Conservation (phyloP, 352 stramenopile species). For the Pythium pyrilobum region DNA sequence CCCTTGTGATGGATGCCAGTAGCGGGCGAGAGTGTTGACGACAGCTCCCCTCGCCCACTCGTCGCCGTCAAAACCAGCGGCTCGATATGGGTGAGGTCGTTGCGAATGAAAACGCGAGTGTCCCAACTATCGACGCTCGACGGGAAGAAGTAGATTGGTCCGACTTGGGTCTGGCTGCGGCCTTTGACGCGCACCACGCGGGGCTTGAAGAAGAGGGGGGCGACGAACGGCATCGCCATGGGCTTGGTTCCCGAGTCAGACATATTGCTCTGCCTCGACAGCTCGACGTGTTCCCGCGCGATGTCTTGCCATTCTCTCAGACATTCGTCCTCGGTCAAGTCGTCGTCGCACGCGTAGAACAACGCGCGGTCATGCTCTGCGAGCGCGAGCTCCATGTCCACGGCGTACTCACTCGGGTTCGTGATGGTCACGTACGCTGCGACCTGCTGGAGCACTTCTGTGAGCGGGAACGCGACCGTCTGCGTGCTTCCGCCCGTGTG, state of each 20-base stretch:
- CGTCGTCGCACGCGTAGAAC: constrained; percentile 41
- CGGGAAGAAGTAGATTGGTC: constrained; percentile 63
- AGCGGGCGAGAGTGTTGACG: constrained; percentile 2
- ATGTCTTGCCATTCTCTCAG: constrained; percentile 31
- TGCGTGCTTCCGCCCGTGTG: not conserved
- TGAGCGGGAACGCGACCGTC: constrained; percentile 26
- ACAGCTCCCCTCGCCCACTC: constrained; percentile 37
- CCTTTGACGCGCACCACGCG: constrained; percentile 10
- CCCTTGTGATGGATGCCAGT: not conserved
- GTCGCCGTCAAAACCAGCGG: constrained; percentile 27
- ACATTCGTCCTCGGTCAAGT: constrained; percentile 25
- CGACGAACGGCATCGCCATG: no score
- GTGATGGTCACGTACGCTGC: constrained; percentile 26
- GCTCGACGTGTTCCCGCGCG: constrained; percentile 25
- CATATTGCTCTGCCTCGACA: not conserved
- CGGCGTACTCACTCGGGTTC: constrained; percentile 44
- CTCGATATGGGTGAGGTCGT: constrained; percentile 65
- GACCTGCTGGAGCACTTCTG: constrained; percentile 27
- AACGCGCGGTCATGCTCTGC: constrained; percentile 26
- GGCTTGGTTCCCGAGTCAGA: not conserved
- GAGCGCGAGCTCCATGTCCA: constrained; percentile 46
- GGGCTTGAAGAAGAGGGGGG: constrained; percentile 21
- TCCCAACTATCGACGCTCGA: constrained; percentile 27
- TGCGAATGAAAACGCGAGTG: constrained; percentile 44
- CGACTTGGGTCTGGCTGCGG: constrained; percentile 26